Evolutionary conservation across 1,284 basidiomycete genomes (phyloP).

Genomic region (Veloboletus limbatus): DNA sequence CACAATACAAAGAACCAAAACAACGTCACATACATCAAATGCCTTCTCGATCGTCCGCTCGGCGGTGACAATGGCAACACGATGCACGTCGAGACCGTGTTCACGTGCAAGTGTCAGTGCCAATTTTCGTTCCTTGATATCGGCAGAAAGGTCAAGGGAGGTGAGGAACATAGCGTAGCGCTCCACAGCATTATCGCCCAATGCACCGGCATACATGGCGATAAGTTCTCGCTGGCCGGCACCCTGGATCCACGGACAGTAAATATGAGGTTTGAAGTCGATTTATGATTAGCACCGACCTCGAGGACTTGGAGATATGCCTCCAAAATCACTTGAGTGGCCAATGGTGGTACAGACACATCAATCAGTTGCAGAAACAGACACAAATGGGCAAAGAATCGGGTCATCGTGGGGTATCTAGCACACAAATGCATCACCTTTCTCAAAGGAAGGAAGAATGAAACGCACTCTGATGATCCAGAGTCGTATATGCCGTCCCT

Average conservation of each 20-base stretch:
- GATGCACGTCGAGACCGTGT: conserved; percentile 79
- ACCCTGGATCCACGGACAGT: conserved; percentile 38
- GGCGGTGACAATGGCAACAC: conserved; percentile 81
- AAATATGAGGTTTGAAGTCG: background rate
- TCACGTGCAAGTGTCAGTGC: conserved; percentile 79
- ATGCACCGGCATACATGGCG: conserved; percentile 88
- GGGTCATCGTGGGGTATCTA: conserved; percentile 68
- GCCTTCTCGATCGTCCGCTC: conserved; percentile 75
- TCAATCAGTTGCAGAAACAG: conserved; percentile 86
- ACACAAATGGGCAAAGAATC: conserved; percentile 96
- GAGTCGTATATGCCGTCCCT: conserved; percentile 46
- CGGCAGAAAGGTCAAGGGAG: conserved; percentile 71
- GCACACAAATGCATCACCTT: conserved; percentile 2
- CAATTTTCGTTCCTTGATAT: conserved; percentile 64
- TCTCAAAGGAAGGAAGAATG: background rate
- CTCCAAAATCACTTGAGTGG: conserved; percentile 82
- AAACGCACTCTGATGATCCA: conserved; percentile 61
- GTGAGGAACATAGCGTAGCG: conserved; percentile 92
- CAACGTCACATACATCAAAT: conserved; percentile 52
- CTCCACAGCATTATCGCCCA: conserved; percentile 90
- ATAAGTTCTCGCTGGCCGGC: conserved; percentile 86
- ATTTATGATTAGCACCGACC: conserved; percentile 37
- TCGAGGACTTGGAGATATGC: conserved; percentile 89
- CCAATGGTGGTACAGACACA: conserved; percentile 65
- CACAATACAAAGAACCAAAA: conserved; percentile 2